Percentiles rank a stretch among this genome's conserved stretches.
phyloP scores from a whole-genome alignment of 1,284 basidiomycete species.

The Xanthoconium separans region DNA sequence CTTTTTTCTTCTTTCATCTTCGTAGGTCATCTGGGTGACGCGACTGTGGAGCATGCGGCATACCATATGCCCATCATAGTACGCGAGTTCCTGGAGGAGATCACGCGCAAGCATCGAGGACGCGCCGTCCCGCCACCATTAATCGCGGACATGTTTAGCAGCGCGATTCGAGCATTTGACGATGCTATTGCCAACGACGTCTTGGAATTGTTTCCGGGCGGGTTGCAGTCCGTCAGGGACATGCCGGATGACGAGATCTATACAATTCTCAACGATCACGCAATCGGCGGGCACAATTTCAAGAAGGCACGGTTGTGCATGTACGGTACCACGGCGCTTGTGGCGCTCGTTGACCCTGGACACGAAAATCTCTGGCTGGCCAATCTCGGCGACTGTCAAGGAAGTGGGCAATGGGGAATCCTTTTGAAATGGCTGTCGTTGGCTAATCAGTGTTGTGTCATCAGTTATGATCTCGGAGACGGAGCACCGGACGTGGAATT shows the following conservation, averaged over 20 bases:
- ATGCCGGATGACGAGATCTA: slow-evolving; percentile 56
- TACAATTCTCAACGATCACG: slow-evolving; percentile 60
- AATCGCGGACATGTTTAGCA: slow-evolving; percentile 54
- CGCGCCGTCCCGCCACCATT: slow-evolving; percentile 41
- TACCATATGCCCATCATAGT: slow-evolving; percentile 68
- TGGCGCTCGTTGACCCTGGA: slow-evolving; percentile 65
- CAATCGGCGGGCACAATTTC: slow-evolving; percentile 56
- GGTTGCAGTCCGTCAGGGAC: slow-evolving; percentile 45
- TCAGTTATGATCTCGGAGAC: slow-evolving; percentile 53
- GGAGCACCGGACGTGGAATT: slow-evolving; percentile 46
- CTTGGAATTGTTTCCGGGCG: slow-evolving; percentile 57
- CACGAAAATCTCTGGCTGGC: slow-evolving; percentile 69
- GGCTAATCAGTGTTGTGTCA: slow-evolving; percentile 3
- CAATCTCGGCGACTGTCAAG: slow-evolving; percentile 72
- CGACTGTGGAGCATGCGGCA: slow-evolving; percentile 66
- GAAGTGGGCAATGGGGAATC: slow-evolving; percentile 41
- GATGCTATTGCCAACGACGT: slow-evolving; percentile 66
- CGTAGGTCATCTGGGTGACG: slow-evolving; percentile 65
- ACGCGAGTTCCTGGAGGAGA: slow-evolving; percentile 51
- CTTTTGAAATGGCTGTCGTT: not conserved
- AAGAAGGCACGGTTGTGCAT: slow-evolving; percentile 64
- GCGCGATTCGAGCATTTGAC: slow-evolving; percentile 60
- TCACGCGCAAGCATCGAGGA: slow-evolving; percentile 35
- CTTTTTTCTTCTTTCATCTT: not conserved
- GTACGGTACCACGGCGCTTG: slow-evolving; percentile 71